Evolutionary conservation across 2,329 filamentous ascomycete genomes (phyloP), one percentile per base, ranked within the genome.

Genomic region (Phialocephala sp.): DNA sequence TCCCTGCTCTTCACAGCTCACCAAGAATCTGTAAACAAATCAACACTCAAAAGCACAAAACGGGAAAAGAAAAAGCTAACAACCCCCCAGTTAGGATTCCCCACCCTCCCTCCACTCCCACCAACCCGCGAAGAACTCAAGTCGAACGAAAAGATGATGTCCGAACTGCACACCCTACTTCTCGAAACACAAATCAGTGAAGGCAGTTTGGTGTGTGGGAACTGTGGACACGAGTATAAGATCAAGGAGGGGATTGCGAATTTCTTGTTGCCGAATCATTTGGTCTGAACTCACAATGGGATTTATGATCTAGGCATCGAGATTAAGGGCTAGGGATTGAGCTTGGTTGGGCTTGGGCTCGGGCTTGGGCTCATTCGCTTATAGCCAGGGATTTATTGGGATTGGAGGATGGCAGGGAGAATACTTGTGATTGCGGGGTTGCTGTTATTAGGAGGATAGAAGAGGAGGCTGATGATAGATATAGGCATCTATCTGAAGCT

Each of bases 221-320:
- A 91, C 79, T 99, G 95, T 77, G 92, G 91, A 57, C 94, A 98
- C 77, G 92, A 97, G 82, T 99, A 98, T 79, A 89, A 89, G 66
- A 90, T 99, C 69, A 94, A 95, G 77, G 94, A 99, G 80, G 95
- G 95, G 5, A 97, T 98, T 78, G 93, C 93, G 66, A 98, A 98
- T 79, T 99, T 99, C 75, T 80, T 99, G 76, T 80, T 99, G 72
- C 95, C 95, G 14, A 95, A 91, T 74, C 95, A 99, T 82, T 80
- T 99, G 79, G 95, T 94, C 39, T 86, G 76, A 82, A 27, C 47
- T 45, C 24, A n/a, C 35, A 47, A 24, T 15, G 41, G 15, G 15
- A 41, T 37, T 15, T 3, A 27, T 45, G 43, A n/a, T 32, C 27
- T 32, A 6, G 6, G 6, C 3, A 3, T 32, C 3, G 27, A 32